Conservation (phyloP, 1,139 yeast species). For the Sugiyamaella pinicola region DNA sequence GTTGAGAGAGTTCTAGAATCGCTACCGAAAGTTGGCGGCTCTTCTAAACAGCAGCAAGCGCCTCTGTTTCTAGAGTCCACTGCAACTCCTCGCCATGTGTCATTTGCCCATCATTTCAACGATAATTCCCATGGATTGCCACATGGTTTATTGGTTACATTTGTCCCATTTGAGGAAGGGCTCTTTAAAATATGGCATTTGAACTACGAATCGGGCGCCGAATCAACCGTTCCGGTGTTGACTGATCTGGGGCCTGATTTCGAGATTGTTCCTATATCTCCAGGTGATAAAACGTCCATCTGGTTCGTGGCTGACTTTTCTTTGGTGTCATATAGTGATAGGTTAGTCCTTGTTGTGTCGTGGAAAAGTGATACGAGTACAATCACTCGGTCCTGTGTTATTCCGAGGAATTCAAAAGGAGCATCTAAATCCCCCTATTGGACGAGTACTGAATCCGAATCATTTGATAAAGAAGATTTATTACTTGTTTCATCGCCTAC, state of each 20-base stretch:
- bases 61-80: slow-evolving; percentile 6
- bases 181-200: slow-evolving; percentile 49
- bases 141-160: slow-evolving; percentile 28
- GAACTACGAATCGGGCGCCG: slow-evolving; percentile 32
- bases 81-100: slow-evolving; percentile 11
- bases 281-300: slow-evolving; percentile 46
- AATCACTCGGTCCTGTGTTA: slow-evolving; percentile 44
- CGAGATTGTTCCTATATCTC: slow-evolving; percentile 32
- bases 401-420: slow-evolving; percentile 26
- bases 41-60: not conserved
- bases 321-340: slow-evolving; percentile 35
- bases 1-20: slow-evolving; percentile 18
- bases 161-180: slow-evolving; percentile 50
- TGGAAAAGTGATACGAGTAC: slow-evolving; percentile 70
- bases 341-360: slow-evolving; percentile 45
- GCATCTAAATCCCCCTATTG: slow-evolving; percentile 4
- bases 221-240: slow-evolving; percentile 27
- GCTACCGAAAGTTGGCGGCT: not conserved
- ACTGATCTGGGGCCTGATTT: slow-evolving; percentile 40
- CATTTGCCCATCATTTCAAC: slow-evolving; percentile 10
- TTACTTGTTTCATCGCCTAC: slow-evolving; percentile 11
- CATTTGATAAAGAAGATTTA: slow-evolving; percentile 19
- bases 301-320: slow-evolving; percentile 53
- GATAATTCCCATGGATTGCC: slow-evolving; percentile 19
- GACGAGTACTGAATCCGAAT: slow-evolving; percentile 5